Base-by-base conservation (phyloP, 164 flowering plant genomes). In the Chloranthus sessilifolius region DNA sequence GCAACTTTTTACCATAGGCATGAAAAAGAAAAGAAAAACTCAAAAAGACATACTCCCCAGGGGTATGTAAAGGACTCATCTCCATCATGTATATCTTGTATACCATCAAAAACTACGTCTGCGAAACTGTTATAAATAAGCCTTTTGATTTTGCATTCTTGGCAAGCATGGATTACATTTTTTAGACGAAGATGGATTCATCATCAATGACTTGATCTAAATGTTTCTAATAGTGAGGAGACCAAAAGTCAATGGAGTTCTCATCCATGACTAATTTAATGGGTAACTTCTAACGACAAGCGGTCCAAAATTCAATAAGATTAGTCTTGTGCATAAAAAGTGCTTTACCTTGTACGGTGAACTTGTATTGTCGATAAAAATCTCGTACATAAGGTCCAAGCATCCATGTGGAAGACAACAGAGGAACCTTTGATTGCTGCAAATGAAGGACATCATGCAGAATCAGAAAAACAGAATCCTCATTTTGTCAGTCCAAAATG, bases 131-230 rank as follows among this genome's bases (percentile, higher is more conserved):
- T 80, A 68, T 83, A 88, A 44, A 92, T 59, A 31, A 92, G 79
- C 60, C 76, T 74, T 53, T 78, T 74, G 7, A 92, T 89, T 62
- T 74, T 68, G 59, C 84, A 74, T 35, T 81, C 81, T 48, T 71
- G 78, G 65, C 99, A 88, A 57, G 91, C 95, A 66, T 26, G 67
- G 23, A 88, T 64, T n/a, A 92, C 88, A 73, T 92, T 88, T 62
- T 81, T 92, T 3, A 80, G 72, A 65, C 99, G 95, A 86, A 74
- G 30, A 43, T 0, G 10, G 1, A 30, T 26, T 21, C 24, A 40
- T 24, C 39, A n/a, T 10, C 40, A 43, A 16, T 41, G 14, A 25
- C 4, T 44, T 25, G 14, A 15, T 25, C 7, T 22, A 22, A 3
- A 22, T 10, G 15, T 21, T 9, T 20, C 45, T 20, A 42, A n/a